Evolutionary conservation across 2,329 filamentous ascomycete species (phyloP).

Genomic region (Colletotrichum sp.): DNA sequence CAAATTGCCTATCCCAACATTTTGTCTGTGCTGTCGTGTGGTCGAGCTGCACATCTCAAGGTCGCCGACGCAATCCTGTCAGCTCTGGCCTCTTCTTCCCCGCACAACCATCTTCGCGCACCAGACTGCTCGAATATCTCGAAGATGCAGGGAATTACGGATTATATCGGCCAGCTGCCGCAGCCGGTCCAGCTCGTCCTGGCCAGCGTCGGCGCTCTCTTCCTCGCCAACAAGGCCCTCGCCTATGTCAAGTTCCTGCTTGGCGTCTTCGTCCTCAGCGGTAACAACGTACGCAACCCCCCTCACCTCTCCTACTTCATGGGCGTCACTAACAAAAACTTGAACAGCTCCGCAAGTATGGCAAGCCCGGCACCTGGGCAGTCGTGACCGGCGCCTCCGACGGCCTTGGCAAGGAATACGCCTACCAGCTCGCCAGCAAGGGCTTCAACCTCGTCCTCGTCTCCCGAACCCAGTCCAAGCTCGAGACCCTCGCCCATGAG

Average conservation of each 20-base stretch:
- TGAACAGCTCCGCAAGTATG: slow-evolving; percentile 82
- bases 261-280: slow-evolving; percentile 71
- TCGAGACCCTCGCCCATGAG: slow-evolving; percentile 77
- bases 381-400: slow-evolving; percentile 95
- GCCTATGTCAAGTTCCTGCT: slow-evolving; percentile 67
- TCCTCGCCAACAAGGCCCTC: slow-evolving; percentile 59
- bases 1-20: slow-evolving; percentile 17
- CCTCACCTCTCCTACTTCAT: not conserved
- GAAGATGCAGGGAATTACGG: slow-evolving; percentile 25
- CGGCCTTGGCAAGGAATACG: slow-evolving; percentile 96
- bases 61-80: not conserved
- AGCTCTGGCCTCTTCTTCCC: not conserved
- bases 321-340: slow-evolving; percentile 20
- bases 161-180: slow-evolving; percentile 45
- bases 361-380: slow-evolving; percentile 90
- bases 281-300: slow-evolving; percentile 58
- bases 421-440: slow-evolving; percentile 84
- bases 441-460: slow-evolving; percentile 96
- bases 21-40: slow-evolving; percentile 8
- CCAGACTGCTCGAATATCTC: not conserved
- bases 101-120: not conserved
- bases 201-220: slow-evolving; percentile 63
- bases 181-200: slow-evolving; percentile 51
- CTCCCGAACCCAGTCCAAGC: slow-evolving; percentile 93
- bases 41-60: not conserved